Conservation (phyloP, 306 rosid genomes). For the Acacia confusa region DNA sequence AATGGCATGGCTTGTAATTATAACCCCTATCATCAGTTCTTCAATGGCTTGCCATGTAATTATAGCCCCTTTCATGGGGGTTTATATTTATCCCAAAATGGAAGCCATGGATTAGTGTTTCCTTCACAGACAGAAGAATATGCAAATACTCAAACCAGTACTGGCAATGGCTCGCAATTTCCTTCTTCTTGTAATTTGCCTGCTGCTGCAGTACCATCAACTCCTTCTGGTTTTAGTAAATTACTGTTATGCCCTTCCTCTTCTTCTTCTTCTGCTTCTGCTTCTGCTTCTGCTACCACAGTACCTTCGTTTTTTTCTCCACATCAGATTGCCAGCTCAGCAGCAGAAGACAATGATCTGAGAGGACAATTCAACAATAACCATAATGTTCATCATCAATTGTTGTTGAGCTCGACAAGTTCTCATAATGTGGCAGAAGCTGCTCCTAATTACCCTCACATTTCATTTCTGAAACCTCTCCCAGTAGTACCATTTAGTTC, state of each 20-base stretch:
- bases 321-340: conserved; percentile 29
- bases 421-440: background rate
- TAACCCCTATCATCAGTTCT: conserved; percentile 19
- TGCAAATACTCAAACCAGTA: conserved; percentile 27
- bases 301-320: conserved; percentile 45
- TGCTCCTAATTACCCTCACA: conserved; percentile 20
- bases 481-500: conserved; percentile 29
- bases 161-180: conserved; percentile 32
- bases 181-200: conserved; percentile 36
- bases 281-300: conserved; percentile 11
- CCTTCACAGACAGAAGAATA: conserved; percentile 29
- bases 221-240: conserved; percentile 41
- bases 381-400: conserved; percentile 28
- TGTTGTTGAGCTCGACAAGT: conserved; percentile 44
- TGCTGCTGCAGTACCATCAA: conserved; percentile 15
- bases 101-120: conserved; percentile 52
- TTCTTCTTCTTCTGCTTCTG: background rate
- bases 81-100: conserved; percentile 63
- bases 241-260: conserved; percentile 49
- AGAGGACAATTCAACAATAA: conserved; percentile 38
- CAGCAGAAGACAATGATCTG: conserved; percentile 42
- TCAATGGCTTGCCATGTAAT: background rate
- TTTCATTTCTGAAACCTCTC: conserved; percentile 37
- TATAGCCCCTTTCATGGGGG: conserved; percentile 39
- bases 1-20: background rate